These are phyloP conservation scores for Solanum pennellii DNA, from an alignment of 257 asterid species.

Conservation along the genomic window DNA sequence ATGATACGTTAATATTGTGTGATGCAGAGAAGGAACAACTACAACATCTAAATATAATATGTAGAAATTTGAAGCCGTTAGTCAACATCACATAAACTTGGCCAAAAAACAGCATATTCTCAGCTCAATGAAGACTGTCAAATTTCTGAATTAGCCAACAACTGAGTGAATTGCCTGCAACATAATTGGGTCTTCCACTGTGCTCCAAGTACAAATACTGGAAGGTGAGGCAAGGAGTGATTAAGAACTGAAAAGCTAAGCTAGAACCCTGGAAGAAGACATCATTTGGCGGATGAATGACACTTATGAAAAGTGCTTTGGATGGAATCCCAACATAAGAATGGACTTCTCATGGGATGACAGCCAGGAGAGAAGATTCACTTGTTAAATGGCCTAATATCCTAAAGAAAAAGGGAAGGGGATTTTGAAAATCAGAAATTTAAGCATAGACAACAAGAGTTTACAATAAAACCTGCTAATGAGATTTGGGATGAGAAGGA, in stretches of 20 bases:
- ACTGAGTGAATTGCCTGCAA: background rate
- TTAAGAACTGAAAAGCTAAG: background rate
- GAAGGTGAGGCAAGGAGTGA: background rate
- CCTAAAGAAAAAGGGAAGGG: background rate
- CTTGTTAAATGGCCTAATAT: background rate
- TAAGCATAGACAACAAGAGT: background rate
- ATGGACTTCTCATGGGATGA: background rate
- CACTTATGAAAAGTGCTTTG: background rate
- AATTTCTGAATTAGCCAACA: background rate
- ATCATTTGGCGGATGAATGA: background rate
- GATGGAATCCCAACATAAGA: background rate
- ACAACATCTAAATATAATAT: background rate
- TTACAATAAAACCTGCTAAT: background rate
- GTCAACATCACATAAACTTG: background rate
- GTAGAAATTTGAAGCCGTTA: background rate
- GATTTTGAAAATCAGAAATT: background rate
- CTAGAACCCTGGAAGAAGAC: background rate
- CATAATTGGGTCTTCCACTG: background rate
- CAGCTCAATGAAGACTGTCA: background rate
- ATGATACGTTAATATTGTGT: background rate
- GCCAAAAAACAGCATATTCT: background rate
- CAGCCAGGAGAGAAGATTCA: background rate
- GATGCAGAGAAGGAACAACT: background rate
- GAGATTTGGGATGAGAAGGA: background rate
- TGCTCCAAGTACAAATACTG: background rate